phyloP scores from a whole-genome alignment of 768 basidiomycete species.

The Suillus brevipes region DNA sequence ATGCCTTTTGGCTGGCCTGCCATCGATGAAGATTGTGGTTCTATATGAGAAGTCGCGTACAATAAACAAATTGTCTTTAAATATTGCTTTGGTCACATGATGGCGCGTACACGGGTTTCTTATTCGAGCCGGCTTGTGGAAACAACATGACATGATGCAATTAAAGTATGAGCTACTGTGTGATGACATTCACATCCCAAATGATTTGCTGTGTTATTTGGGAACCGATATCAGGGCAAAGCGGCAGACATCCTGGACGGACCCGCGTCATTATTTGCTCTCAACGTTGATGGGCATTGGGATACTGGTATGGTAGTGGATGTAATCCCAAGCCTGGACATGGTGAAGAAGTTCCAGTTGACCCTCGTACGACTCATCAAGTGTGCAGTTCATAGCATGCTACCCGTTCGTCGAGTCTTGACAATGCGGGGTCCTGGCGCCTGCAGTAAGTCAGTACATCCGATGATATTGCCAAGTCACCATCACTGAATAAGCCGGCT shows the following conservation, averaged over 20 bases:
- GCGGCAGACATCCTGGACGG: neutral
- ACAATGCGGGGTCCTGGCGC: neutral
- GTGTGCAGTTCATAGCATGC: neutral
- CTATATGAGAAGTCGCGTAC: constrained; percentile 25
- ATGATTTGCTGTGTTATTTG: no score
- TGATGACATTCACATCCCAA: neutral
- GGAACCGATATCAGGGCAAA: neutral
- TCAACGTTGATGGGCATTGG: neutral
- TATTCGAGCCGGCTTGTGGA: neutral
- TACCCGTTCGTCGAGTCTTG: neutral
- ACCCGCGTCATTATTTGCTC: neutral
- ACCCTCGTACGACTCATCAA: neutral
- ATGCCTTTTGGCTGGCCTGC: constrained; percentile 21
- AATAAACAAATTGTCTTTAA: neutral
- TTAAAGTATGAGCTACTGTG: neutral
- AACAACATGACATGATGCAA: neutral
- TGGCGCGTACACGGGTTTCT: neutral
- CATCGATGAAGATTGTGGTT: constrained; percentile 18
- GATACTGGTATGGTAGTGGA: neutral
- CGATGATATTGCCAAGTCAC: neutral
- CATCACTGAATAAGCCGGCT: neutral
- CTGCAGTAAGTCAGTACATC: neutral
- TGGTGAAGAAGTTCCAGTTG: neutral
- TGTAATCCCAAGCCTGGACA: neutral
- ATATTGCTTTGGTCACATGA: neutral